Base-by-base conservation (phyloP, 441 rosid genomes). In the Geranium incanum region DNA sequence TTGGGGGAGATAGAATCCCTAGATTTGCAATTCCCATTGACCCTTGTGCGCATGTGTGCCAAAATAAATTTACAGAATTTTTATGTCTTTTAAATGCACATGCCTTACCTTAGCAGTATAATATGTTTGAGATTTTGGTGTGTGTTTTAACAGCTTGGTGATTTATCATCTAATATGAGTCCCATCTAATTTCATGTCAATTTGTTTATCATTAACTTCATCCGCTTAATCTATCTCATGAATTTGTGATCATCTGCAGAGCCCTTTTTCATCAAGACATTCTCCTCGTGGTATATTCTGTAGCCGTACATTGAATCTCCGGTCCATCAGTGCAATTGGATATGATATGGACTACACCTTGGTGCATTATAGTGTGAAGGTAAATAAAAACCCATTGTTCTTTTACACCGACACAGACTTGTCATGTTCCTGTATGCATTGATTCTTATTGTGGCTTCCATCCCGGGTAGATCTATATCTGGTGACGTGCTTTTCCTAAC, bases 301-400 rank as follows among this genome's bases (percentile, higher is more conserved):
- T 80, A 95, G 86, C 77, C 91, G 97, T 68, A 90, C 97, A 23
- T 75, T 95, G 84, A 92, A 92, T 82, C 90, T 95, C 33, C 90
- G 97, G 69, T 95, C 99, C 62, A 92, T 95, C 64, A 89, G 97
- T 84, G 97, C 85, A 33, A 95, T 92, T 77, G 99, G 99, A 75
- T 95, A 95, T 73, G 99, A 95, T 82, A 90, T 92, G 99, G 99
- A 95, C 83, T 95, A 95, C 81, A 95, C 99, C 77, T 81, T 95
- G 89, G 84, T 95, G 69, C 99, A 95, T 71, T 95, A 92, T 81
- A 95, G 90, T 80, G 97, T 92, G 79, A 84, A 66, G 97, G 99
- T 90, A 79, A 75, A 69, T 69, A 70, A 59, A 19, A 19, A 48
- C 72, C 60, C 59, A 36, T 50, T 9, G 6, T 21, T 64, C 21